phyloP scores from a whole-genome alignment of 2,329 filamentous ascomycete species.

The Penicillium brasilianum region DNA sequence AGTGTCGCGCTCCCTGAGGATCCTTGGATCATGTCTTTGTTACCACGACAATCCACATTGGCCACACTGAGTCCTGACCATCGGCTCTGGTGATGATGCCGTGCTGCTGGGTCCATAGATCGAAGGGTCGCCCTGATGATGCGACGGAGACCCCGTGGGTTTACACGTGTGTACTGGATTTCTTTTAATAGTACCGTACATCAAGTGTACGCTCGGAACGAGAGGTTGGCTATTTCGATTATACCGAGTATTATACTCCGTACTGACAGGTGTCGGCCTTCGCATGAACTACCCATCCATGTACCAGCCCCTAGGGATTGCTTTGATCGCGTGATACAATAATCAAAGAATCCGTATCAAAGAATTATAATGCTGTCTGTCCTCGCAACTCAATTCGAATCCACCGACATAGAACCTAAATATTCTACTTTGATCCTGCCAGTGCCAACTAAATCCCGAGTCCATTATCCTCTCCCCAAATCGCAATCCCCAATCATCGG shows the following conservation, averaged over 20 bases:
- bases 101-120: neutral
- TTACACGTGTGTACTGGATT: neutral
- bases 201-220: neutral
- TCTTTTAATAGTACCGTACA: neutral
- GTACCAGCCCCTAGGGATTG: too few relatives aligned
- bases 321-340: too few relatives aligned
- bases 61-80: neutral
- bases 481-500: neutral
- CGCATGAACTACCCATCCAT: neutral
- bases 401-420: neutral
- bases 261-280: neutral
- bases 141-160: neutral
- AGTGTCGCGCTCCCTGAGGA: slow-evolving; percentile 11
- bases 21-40: slow-evolving; percentile 6
- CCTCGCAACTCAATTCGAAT: neutral
- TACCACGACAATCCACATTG: neutral
- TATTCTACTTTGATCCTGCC: neutral
- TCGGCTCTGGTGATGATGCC: neutral
- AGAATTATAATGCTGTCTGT: too few relatives aligned
- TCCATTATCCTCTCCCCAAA: neutral
- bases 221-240: neutral
- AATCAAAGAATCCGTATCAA: too few relatives aligned
- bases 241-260: neutral
- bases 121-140: neutral
- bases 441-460: neutral